Evolutionary conservation across 305 asterid genomes (phyloP).

Genomic region (Stenogyne calaminthoides): DNA sequence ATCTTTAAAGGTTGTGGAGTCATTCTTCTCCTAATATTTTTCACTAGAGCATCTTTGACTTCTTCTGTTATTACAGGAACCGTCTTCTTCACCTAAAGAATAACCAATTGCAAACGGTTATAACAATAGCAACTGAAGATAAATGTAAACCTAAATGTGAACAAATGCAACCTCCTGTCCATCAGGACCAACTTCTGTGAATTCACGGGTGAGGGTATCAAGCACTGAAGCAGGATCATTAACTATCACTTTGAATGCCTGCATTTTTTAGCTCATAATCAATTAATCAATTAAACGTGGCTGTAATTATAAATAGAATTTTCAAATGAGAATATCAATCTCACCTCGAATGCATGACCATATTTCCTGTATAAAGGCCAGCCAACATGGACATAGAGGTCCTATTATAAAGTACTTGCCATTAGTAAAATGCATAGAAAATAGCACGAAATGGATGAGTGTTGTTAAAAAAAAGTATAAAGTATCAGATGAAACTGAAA

Average conservation of each 20-base stretch:
- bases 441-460: background rate
- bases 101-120: conserved; percentile 12
- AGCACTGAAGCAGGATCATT: conserved; percentile 91
- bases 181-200: conserved; percentile 87
- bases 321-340: conserved; percentile 16
- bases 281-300: background rate
- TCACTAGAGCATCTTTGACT: conserved; percentile 80
- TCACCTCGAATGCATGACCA: conserved; percentile 99
- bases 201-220: conserved; percentile 87
- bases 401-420: conserved; percentile 49
- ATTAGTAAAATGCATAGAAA: conserved; percentile 23
- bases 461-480: background rate
- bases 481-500: conserved; percentile 1
- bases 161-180: conserved; percentile 73
- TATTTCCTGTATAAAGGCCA: conserved; percentile 95
- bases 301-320: background rate
- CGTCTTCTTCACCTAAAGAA: conserved; percentile 68
- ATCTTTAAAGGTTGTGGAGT: conserved; percentile 91
- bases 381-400: conserved; percentile 88
- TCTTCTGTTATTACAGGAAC: conserved; percentile 82
- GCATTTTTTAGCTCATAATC: conserved; percentile 15
- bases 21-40: conserved; percentile 95
- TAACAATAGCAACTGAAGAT: conserved; percentile 6
- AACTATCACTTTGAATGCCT: conserved; percentile 89
- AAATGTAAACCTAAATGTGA: background rate